These are phyloP conservation scores for Mimosa bimucronata DNA, from an alignment of 306 rosid genomes.

Conservation along the genomic window DNA sequence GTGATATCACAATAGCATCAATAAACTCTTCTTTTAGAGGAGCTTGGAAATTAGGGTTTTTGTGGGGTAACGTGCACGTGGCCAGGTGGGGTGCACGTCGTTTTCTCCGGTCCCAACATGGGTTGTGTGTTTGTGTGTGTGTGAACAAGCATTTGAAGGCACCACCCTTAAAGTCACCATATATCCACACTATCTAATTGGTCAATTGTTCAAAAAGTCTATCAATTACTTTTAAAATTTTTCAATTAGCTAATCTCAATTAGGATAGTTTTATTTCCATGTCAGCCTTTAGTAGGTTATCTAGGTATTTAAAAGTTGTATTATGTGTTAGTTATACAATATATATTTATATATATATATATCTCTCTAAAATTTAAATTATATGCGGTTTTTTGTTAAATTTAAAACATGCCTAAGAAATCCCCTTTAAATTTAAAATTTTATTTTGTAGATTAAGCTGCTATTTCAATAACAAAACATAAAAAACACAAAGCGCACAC, in stretches of 20 bases:
- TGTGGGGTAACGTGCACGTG: conserved; percentile 77
- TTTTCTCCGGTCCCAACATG: conserved; percentile 8
- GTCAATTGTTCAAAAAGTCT: background rate
- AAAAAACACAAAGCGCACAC: no score
- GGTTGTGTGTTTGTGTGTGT: background rate
- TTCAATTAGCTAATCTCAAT: background rate
- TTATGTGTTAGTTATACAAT: background rate
- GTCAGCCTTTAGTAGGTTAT: background rate
- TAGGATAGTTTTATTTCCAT: background rate
- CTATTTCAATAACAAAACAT: background rate
- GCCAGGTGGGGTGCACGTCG: conserved; percentile 56
- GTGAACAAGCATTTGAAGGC: background rate
- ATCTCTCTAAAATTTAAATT: background rate
- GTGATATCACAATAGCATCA: background rate
- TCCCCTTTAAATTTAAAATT: background rate
- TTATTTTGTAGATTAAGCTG: background rate
- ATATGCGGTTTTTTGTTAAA: no score
- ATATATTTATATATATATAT: no score
- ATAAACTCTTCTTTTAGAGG: conserved; percentile 50
- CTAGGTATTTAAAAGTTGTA: background rate
- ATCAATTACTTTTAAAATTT: background rate
- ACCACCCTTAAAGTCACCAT: background rate
- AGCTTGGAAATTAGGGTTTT: conserved; percentile 80
- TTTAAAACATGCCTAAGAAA: no score
- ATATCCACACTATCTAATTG: background rate